A percentile compares a stretch with the other conserved stretches of the same genome.
Conservation (phyloP, 2,329 filamentous ascomycete species). For the Periconia sp. region DNA sequence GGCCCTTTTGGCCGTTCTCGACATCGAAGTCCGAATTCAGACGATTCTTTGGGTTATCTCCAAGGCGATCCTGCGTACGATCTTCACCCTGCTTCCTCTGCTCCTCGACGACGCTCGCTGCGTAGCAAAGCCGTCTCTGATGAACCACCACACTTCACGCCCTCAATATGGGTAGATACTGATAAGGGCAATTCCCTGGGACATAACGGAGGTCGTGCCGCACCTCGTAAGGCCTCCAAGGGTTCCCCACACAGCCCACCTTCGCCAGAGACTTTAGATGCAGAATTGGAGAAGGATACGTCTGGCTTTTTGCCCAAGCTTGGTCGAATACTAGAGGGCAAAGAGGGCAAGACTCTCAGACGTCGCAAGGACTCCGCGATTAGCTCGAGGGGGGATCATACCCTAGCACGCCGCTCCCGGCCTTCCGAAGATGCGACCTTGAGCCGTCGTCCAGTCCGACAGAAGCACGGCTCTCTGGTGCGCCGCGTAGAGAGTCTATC, state of each 20-base stretch:
- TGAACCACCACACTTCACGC: constrained; percentile 20
- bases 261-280: constrained; percentile 13
- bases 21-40: constrained; percentile 22
- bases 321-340: constrained; percentile 48
- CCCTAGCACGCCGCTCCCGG: constrained; percentile 17
- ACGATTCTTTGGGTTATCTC: constrained; percentile 19
- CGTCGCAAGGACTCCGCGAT: constrained; percentile 28
- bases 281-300: constrained; percentile 24
- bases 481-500: constrained; percentile 36
- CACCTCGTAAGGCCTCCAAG: constrained; percentile 28
- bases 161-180: constrained; percentile 26
- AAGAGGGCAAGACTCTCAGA: constrained; percentile 29
- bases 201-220: constrained; percentile 23
- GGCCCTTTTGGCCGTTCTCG: constrained; percentile 24
- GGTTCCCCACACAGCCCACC: constrained; percentile 22
- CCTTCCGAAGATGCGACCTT: constrained; percentile 25
- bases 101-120: constrained; percentile 31
- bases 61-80: constrained; percentile 16
- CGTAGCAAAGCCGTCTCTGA: constrained; percentile 28
- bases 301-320: constrained; percentile 47
- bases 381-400: constrained; percentile 20
- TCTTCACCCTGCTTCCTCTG: constrained; percentile 12
- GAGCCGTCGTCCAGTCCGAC: constrained; percentile 36
- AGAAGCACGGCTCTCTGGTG: constrained; percentile 41
- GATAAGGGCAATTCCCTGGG: constrained; percentile 29